phyloP scores from a whole-genome alignment of 202 grass and related monocot genomes.

The Zoysia matrella region DNA sequence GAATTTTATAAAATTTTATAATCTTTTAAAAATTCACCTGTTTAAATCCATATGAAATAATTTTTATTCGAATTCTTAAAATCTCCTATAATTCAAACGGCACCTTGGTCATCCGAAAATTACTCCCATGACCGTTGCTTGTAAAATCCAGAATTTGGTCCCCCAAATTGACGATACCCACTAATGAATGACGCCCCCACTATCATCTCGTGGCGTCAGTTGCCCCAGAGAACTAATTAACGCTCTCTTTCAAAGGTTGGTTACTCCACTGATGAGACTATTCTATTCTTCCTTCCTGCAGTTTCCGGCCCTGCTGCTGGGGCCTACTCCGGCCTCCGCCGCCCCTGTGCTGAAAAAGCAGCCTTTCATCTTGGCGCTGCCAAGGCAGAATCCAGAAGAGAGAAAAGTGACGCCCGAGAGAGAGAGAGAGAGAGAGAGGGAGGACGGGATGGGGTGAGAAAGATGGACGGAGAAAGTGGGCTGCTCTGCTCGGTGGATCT shows the following conservation, averaged over 20 bases:
- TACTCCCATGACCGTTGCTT: background rate
- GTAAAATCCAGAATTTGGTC: background rate
- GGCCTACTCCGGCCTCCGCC: slow-evolving; percentile 33
- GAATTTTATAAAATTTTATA: no score
- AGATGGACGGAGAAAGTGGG: slow-evolving; percentile 46
- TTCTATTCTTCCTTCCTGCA: slow-evolving; percentile 4
- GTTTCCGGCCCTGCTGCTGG: slow-evolving; percentile 17
- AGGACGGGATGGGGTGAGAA: slow-evolving; percentile 42
- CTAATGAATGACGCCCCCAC: slow-evolving; percentile 24
- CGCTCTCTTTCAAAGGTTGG: slow-evolving; percentile 8
- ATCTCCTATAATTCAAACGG: background rate
- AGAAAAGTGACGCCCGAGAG: background rate
- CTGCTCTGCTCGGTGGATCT: slow-evolving; percentile 45
- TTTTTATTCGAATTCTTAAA: background rate
- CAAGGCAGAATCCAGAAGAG: background rate
- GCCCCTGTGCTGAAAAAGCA: slow-evolving; percentile 15
- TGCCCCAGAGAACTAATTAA: background rate
- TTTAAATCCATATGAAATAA: no score
- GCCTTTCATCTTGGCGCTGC: slow-evolving; percentile 46
- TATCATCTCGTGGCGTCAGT: slow-evolving; percentile 4
- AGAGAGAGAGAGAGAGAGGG: background rate
- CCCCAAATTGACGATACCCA: background rate
- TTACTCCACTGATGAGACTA: background rate
- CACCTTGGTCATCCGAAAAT: background rate
- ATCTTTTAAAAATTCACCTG: no score